Evolutionary conservation across 352 stramenopile species (phyloP), one percentile per base, ranked within the genome.

Genomic region (Thalassiosira oceanica): DNA sequence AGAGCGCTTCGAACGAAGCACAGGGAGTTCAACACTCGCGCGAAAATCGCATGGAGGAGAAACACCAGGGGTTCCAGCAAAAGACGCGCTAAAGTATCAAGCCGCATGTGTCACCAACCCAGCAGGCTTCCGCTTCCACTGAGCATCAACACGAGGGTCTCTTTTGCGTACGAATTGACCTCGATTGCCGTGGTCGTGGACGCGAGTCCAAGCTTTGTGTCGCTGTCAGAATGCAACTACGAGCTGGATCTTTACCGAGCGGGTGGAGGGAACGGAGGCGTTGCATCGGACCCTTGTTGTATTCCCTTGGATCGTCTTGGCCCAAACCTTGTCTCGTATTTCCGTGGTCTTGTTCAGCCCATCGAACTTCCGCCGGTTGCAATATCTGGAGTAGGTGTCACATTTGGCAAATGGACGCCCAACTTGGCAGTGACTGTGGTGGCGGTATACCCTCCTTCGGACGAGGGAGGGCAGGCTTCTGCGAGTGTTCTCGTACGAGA

Each of bases 151-250:
- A 87, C 84, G n/a, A 44, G 79, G 11, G 63, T 91, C 26, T 71
- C 73, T 16, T 91, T 88, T 65, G 73, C 75, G 2, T 91, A 91
- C 71, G 80, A 89, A 61, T 52, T 86, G 21, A 89, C 84, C 10
- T 76, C 78, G 2, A 86, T 91, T 48, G 80, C 70, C 20, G 82
- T 91, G 70, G 67, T 80, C 28, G 28, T 91, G 1, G 84, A 91
- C 80, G 84, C 84, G 33, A 86, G 72, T 28, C 72, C 84, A 11
- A 86, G 74, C 62, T 54, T 88, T 27, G 86, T 77, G 42, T 80
- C 69, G 1, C 51, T 41, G 11, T n/a, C n/a, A n/a, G n/a, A n/a
- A 48, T 45, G 73, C 66, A 6, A n/a, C n/a, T n/a, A n/a, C n/a
- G n/a, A n/a, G n/a, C n/a, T n/a, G n/a, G n/a, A n/a, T n/a, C n/a